Base-by-base conservation (phyloP, 1,139 yeast species). In the Taphrina confusa region DNA sequence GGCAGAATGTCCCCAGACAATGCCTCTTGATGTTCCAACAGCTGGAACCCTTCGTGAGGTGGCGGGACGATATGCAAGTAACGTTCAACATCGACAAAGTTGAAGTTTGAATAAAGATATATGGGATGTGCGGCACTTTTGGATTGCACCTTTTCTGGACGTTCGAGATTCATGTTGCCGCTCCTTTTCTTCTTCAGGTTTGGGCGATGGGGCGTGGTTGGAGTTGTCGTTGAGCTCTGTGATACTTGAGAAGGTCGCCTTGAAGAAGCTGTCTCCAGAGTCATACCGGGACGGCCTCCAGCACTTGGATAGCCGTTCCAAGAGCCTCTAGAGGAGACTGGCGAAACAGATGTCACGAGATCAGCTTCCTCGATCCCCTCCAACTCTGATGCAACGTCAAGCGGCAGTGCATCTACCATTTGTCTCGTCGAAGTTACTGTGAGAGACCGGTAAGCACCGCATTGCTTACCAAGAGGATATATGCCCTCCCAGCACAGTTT, bases 401-500 rank as follows among this genome's bases (percentile, higher is more conserved):
- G n/a, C 6, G 52, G 28, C 14, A 12, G 33, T 1, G 20, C 9
- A 11, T 22, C 52, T 12, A 6, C 11, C 8, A 9, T 33, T n/a
- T 9, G 42, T 2, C 28, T 27, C 5, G 39, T 30, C 40, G 37
- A 30, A 3, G 51, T 20, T 16, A 56, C 54, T 3, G 46, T 45
- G 11, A 56, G 55, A 5, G 67, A 63, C 3, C 67, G 62, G 44
- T 65, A 65, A 1, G 63, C 52, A n/a, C 67, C 67, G 54, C 58
- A 64, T 23, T 64, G 64, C 16, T 40, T 25, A 9, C 27, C 45
- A 28, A 57, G 27, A 11, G 62, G 60, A 18, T 45, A 49, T 9
- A 30, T 22, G 18, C 52, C 25, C 9, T 42, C 46, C 68, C 68
- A 66, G 2, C 16, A 23, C 27, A 57, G 42, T 8, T 40, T 46